A percentile compares a stretch with the other conserved stretches of the same genome.
phyloP scores from a whole-genome alignment of 768 basidiomycete genomes.

The Tylopilus sp. region DNA sequence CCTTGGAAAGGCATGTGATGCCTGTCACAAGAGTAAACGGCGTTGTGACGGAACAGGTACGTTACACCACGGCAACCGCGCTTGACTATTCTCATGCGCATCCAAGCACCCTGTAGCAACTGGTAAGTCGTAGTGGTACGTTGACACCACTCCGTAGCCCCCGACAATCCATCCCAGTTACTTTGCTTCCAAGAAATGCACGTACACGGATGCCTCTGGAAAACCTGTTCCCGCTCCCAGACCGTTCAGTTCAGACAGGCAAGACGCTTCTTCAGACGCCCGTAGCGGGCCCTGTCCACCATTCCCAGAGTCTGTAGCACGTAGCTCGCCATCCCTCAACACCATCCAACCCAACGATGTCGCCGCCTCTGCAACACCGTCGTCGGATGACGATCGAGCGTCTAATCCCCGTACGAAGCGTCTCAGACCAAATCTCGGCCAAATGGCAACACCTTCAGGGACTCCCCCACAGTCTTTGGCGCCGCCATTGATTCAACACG shows the following conservation, averaged over 20 bases:
- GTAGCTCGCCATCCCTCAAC: constrained; percentile 15
- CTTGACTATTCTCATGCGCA: constrained; percentile 3
- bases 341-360: constrained; percentile 12
- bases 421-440: constrained; percentile 40
- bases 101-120: constrained; percentile 73
- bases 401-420: constrained; percentile 49
- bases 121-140: constrained; percentile 45
- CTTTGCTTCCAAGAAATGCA: constrained; percentile 77
- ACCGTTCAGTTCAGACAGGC: constrained; percentile 43
- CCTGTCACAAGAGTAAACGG: constrained; percentile 82
- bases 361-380: constrained; percentile 10
- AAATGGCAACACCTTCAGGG: constrained; percentile 34
- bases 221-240: constrained; percentile 75
- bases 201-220: constrained; percentile 77
- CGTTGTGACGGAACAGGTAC: constrained; percentile 78
- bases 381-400: constrained; percentile 41
- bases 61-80: constrained; percentile 22
- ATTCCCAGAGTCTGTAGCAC: constrained; percentile 11
- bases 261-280: constrained; percentile 25
- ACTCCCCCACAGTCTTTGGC: constrained; percentile 34
- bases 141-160: not conserved
- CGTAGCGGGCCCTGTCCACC: constrained; percentile 18
- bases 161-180: constrained; percentile 43
- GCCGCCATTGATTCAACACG: constrained; percentile 34
- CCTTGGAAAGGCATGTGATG: constrained; percentile 61